phyloP scores from a whole-genome alignment of 176 grass and related monocot species.

The Pharus latifolius region DNA sequence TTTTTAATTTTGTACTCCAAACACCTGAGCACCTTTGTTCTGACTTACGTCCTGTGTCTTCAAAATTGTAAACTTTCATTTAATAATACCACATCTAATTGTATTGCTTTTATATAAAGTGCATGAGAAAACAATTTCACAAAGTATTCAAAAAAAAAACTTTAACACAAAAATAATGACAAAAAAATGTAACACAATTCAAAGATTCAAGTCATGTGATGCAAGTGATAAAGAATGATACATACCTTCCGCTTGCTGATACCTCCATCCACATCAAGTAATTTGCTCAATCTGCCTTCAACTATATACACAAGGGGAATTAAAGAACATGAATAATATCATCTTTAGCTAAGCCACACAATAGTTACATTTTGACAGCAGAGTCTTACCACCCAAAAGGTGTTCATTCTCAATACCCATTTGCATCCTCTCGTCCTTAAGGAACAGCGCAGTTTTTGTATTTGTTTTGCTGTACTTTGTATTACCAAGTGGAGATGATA shows the following conservation, averaged over 20 bases:
- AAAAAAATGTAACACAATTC: background rate
- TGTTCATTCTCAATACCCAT: constrained; percentile 19
- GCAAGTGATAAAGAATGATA: background rate
- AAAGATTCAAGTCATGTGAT: background rate
- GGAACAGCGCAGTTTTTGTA: too few species aligned
- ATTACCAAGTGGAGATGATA: constrained; percentile 20
- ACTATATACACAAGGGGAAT: constrained; percentile 39
- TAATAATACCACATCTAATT: background rate
- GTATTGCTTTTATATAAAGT: background rate
- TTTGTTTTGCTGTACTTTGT: too few species aligned
- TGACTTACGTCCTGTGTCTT: background rate
- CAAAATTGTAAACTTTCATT: background rate
- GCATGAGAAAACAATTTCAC: too few species aligned
- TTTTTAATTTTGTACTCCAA: too few species aligned
- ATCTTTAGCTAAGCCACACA: background rate
- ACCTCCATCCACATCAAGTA: constrained; percentile 76
- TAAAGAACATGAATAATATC: constrained; percentile 18
- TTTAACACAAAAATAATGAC: background rate
- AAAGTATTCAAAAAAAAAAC: background rate
- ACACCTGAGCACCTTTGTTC: background rate
- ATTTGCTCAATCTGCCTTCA: constrained; percentile 63
- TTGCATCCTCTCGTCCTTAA: too few species aligned
- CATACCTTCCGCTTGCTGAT: constrained; percentile 85
- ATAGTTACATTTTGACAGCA: constrained; percentile 6
- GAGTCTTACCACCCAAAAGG: constrained; percentile 56